A percentile compares a stretch with the other conserved stretches of the same genome.
Evolutionary conservation across 371 early-diverging fungal genomes (phyloP).

Genomic region (Capillidium rhysosporum): DNA sequence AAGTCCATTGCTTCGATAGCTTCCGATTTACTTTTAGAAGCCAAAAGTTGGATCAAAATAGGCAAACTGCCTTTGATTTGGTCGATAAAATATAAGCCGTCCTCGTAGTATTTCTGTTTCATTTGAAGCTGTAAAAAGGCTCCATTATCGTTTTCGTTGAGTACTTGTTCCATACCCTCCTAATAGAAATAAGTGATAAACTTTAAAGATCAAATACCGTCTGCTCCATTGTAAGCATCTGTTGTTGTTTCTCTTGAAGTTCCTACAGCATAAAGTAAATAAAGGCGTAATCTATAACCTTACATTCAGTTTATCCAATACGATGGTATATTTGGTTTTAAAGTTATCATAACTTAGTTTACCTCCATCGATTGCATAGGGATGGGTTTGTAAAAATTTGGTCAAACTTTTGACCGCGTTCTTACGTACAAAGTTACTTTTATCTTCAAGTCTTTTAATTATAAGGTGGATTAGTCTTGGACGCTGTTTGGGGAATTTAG

Average conservation of each 20-base stretch:
- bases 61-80: slow-evolving; percentile 54
- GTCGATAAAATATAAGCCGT: slow-evolving; percentile 63
- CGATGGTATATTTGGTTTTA: slow-evolving; percentile 29
- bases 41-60: slow-evolving; percentile 56
- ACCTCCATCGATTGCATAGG: slow-evolving; percentile 75
- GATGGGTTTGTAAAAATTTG: slow-evolving; percentile 61
- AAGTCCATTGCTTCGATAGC: slow-evolving; percentile 90
- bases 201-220: slow-evolving; percentile 13
- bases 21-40: slow-evolving; percentile 74
- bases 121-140: slow-evolving; percentile 26
- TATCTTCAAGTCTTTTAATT: slow-evolving; percentile 70
- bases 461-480: slow-evolving; percentile 41
- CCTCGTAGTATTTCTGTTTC: slow-evolving; percentile 58
- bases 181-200: slow-evolving; percentile 1
- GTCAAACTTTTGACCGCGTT: slow-evolving; percentile 68
- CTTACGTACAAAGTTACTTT: slow-evolving; percentile 69
- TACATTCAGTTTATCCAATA: slow-evolving; percentile 41
- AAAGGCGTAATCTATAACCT: slow-evolving; percentile 11
- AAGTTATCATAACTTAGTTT: slow-evolving; percentile 44
- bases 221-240: slow-evolving; percentile 6
- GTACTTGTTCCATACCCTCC: slow-evolving; percentile 11
- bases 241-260: background rate
- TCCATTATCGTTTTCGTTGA: slow-evolving; percentile 1
- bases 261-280: background rate
- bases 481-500: slow-evolving; percentile 68